Evolutionary conservation across 129 eudicot genomes (phyloP), one percentile per base, ranked within the genome.

Genomic region (Artemisia annua): DNA sequence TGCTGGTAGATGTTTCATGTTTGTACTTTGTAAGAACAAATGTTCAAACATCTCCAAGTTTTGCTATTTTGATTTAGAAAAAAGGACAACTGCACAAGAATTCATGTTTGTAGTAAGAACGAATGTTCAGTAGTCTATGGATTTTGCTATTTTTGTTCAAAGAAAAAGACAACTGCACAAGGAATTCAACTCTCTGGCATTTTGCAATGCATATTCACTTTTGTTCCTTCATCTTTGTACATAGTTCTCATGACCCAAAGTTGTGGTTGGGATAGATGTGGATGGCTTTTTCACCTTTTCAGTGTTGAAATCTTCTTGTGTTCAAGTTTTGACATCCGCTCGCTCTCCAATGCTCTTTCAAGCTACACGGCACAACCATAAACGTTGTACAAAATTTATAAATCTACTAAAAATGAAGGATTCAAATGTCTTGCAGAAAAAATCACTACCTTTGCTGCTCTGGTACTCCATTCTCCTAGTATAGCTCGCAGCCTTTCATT

Each of bases 401-500:
- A 26, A 58, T 16, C 11, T 43, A 24, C 10, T 16, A 49, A 46
- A 51, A 46, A 51, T 46, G 18, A 20, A 30, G 16, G 11, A 18
- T 39, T 24, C 1, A 20, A 22, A 19, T 13, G 48, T 69, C 63
- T 44, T 50, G 14, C 22, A 12, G 69, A 54, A 18, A 72, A 18
- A 30, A 50, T 51, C 18, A 51, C 19, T 84, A 93, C 98, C 98
- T 95, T 95, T 19, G 99, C 99, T 58, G 99, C 99, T 76, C 99
- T 80, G 61, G 88, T 69, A 67, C 99, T 95, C 99, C 99, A 95
- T 78, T 95, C 99, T 49, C 96, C 94, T 28, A 95, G 75, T 72
- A 91, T 90, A 50, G 90, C 96, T 78, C 99, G 83, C 57, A 95
- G 85, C 64, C 99, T 87, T 80, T 91, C 99, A 57, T 91, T 95